These are phyloP conservation scores for Ramularia endophylla DNA, from an alignment of 2,329 filamentous ascomycete genomes.

Conservation along the genomic window DNA sequence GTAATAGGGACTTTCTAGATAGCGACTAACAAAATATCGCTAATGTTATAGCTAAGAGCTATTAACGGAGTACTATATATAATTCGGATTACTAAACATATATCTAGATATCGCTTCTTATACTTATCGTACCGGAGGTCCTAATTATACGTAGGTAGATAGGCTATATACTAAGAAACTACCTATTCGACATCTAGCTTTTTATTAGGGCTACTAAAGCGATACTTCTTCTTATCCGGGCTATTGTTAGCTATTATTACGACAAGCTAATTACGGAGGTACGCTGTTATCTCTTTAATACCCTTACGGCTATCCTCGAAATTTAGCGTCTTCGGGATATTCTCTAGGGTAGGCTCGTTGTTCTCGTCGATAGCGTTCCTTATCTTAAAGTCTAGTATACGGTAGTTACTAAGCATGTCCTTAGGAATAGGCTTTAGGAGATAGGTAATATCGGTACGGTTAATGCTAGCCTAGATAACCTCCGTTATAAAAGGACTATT, in stretches of 20 bases:
- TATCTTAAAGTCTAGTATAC: neutral
- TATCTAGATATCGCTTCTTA: too few species aligned
- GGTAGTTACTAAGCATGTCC: neutral
- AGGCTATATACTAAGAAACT: neutral
- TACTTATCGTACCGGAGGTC: neutral
- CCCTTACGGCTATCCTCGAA: neutral
- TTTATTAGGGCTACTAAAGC: neutral
- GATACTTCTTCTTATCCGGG: too few species aligned
- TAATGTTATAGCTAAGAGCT: neutral
- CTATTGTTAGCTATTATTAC: neutral
- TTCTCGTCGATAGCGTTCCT: neutral
- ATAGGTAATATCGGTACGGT: neutral
- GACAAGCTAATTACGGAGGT: neutral
- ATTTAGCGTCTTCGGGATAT: conserved; percentile 1
- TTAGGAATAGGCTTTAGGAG: neutral
- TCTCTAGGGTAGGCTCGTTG: neutral
- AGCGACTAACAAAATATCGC: neutral
- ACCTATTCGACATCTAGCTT: neutral
- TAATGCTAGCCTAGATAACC: neutral
- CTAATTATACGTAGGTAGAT: neutral
- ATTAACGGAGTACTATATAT: neutral
- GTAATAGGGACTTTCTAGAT: neutral
- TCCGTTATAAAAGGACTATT: neutral
- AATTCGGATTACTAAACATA: neutral
- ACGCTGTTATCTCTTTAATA: neutral